Evolutionary conservation across 495 filamentous ascomycete genomes (phyloP), one percentile per base, ranked within the genome.

Genomic region (Aspergillus coremiiformis): DNA sequence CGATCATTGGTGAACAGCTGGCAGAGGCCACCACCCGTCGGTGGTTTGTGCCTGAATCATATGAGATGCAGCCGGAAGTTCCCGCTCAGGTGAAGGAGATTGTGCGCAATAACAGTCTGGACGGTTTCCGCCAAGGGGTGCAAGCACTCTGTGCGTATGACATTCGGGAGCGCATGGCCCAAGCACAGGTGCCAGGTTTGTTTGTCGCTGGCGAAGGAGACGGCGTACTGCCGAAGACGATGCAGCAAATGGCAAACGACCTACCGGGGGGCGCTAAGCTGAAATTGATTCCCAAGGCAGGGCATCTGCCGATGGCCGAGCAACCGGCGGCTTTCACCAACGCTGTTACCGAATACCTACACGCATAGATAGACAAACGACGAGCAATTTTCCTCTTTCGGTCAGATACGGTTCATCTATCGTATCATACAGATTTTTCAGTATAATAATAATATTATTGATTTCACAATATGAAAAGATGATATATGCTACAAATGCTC

Each of bases 221-320:
- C 65, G 88, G 88, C 2, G 82, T 85, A 1, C 62, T 93, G 37
- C 85, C 87, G 0, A 79, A 79, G 66, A 84, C 84, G 1, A 91
- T 91, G 87, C 78, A 81, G 47, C 80, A 83, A 23, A 89, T 91
- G 74, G 80, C 76, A 51, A 69, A 66, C 0, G 64, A 70, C 42
- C 60, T 86, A 51, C 80, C 78, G 4, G 62, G 63, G 0, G 80
- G 75, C 1, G 77, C 78, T 0, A 76, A 80, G 61, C 69, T 85
- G 51, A 78, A 71, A 62, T 62, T 84, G 45, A 77, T 91, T 45
- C 77, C 83, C 1, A 65, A 70, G 21, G 84, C 86, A 0, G 88
- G 88, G 0, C 88, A 93, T 70, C 65, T 93, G 67, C 88, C 88
- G 4, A 93, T 93, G 88, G 82, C 79, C 30, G 87, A 93, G 72